Evolutionary conservation across 2,329 filamentous ascomycete genomes (phyloP).

Genomic region (Curvularia spicifera): DNA sequence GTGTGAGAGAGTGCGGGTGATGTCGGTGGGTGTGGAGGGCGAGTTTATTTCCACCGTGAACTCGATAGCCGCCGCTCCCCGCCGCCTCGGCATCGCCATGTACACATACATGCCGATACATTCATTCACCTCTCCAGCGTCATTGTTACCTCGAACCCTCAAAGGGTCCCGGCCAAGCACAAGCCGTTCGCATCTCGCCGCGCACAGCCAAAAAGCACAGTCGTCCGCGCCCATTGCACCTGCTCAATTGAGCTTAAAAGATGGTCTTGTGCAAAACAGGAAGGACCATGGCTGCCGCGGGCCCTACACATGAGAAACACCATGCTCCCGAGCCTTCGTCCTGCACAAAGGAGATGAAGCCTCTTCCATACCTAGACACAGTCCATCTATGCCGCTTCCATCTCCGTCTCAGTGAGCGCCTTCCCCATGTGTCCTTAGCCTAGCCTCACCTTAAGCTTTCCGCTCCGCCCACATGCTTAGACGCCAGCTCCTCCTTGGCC

Average conservation of each 20-base stretch:
- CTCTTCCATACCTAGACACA: neutral
- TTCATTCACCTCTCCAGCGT: neutral
- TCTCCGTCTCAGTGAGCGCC: neutral
- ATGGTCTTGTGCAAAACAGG: conserved; percentile 16
- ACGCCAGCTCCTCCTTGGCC: neutral
- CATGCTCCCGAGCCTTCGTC: neutral
- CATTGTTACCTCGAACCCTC: neutral
- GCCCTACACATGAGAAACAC: neutral
- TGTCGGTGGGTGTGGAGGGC: conserved; percentile 3
- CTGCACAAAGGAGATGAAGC: neutral
- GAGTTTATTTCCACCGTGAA: conserved; percentile 6
- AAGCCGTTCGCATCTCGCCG: neutral
- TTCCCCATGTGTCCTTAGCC: neutral
- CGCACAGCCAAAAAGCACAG: neutral
- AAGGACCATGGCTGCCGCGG: conserved; percentile 7
- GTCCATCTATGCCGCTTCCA: neutral
- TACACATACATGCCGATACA: neutral
- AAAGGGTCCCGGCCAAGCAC: neutral
- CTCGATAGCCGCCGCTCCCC: conserved; percentile 3
- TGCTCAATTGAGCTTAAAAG: conserved; percentile 16
- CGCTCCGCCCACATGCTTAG: neutral
- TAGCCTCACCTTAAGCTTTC: neutral
- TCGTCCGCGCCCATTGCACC: conserved; percentile 9
- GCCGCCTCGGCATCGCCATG: neutral
- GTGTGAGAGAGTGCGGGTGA: neutral